Percentiles rank a stretch among this genome's conserved stretches.
phyloP scores from a whole-genome alignment of 306 rosid species.

The Dalbergia cochinchinensis region DNA sequence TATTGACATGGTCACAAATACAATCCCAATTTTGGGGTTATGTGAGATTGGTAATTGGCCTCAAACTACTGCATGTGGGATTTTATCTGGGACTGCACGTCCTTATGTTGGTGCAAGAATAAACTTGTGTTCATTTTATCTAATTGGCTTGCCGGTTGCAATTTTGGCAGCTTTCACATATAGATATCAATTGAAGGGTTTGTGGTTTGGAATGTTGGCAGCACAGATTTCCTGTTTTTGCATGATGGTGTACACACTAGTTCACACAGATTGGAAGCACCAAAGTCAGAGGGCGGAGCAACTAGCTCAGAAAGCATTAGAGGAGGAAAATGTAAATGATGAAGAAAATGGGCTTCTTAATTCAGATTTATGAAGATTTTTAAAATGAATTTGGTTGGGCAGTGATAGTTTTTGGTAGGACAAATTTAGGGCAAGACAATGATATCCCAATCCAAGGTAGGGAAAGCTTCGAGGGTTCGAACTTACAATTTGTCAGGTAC shows the following conservation, averaged over 20 bases:
- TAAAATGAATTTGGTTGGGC: background rate
- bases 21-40: conserved; percentile 79
- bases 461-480: no score
- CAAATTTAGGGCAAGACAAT: no score
- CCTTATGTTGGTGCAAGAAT: conserved; percentile 84
- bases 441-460: no score
- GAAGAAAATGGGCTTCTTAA: conserved; percentile 63
- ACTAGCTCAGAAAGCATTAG: conserved; percentile 46
- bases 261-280: conserved; percentile 81
- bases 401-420: background rate
- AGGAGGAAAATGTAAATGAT: conserved; percentile 39
- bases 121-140: conserved; percentile 81
- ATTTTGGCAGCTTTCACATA: conserved; percentile 58
- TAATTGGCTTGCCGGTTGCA: conserved; percentile 80
- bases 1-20: conserved; percentile 60
- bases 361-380: conserved; percentile 45
- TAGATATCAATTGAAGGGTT: conserved; percentile 68
- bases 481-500: no score
- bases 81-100: conserved; percentile 76
- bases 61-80: conserved; percentile 86
- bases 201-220: conserved; percentile 85
- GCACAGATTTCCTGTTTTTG: conserved; percentile 77
- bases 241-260: conserved; percentile 70
- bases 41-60: conserved; percentile 83
- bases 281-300: conserved; percentile 70